These are phyloP conservation scores for Austroboletus niveus DNA, from an alignment of 1,284 basidiomycete genomes.

Conservation along the genomic window DNA sequence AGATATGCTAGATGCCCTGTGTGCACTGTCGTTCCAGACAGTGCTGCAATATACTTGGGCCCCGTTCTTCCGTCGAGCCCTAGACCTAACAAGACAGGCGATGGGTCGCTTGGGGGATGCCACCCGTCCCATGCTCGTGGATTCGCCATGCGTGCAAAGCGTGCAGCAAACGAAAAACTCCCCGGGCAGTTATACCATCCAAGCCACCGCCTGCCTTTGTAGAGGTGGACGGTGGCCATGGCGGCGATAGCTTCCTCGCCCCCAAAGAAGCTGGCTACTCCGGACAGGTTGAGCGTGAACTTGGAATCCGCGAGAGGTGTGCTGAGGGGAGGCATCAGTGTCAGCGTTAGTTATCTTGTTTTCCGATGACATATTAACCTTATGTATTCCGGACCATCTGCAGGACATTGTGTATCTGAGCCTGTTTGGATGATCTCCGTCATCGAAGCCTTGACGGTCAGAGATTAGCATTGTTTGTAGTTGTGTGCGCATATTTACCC, in stretches of 20 bases:
- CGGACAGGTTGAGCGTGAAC: constrained; percentile 23
- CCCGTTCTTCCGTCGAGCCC: constrained; percentile 27
- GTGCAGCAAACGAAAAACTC: constrained; percentile 25
- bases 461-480: constrained; percentile 1
- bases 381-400: neutral
- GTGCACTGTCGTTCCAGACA: constrained; percentile 26
- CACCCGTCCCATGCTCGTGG: constrained; percentile 22
- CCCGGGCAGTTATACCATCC: constrained; percentile 37
- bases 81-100: constrained; percentile 17
- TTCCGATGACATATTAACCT: neutral
- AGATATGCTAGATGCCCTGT: constrained; percentile 29
- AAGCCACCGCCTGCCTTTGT: constrained; percentile 25
- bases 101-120: constrained; percentile 14
- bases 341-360: neutral
- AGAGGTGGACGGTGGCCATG: constrained; percentile 30
- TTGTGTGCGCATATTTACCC: constrained; percentile 20
- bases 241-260: constrained; percentile 32
- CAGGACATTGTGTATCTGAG: too few species aligned
- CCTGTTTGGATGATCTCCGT: constrained; percentile 4
- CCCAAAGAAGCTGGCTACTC: constrained; percentile 28
- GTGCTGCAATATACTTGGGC: constrained; percentile 25
- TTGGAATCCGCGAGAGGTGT: constrained; percentile 12
- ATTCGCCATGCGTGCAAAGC: constrained; percentile 29
- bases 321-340: constrained; percentile 18
- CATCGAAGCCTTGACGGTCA: neutral